Evolutionary conservation across 345 rosid species (phyloP), one percentile per base, ranked within the genome.

Genomic region (Linum trigynum): DNA sequence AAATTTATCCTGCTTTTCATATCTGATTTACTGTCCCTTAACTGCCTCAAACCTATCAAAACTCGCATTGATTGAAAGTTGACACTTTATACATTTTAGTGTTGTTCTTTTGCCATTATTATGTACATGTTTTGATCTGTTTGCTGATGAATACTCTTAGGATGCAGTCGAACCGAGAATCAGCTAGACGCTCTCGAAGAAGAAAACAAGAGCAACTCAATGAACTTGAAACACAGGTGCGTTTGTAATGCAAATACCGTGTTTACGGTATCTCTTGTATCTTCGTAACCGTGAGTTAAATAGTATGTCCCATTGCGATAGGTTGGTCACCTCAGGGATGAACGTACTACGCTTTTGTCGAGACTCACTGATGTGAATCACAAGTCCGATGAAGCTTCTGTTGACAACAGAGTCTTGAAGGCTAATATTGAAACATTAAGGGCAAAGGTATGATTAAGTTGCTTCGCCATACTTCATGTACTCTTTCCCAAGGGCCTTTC

Each of bases 131-230:
- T 4, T 48, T 48, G 50, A 48, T 9, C 11, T 9, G 53, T 48
- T 12, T 48, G 53, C 53, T 9, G 53, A 48, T 67, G 69, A 61
- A 23, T 23, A 78, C 71, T 16, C 36, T 32, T 78, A 94, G 99
- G 85, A 91, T 89, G 97, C 77, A 75, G 75, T 95, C 99, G 55
- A 95, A 95, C 83, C 87, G 98, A 71, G 99, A 95, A 82, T 95
- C 99, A 42, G 98, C 99, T 50, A 87, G 98, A 71, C 96, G 98
- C 16, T 95, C 98, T 64, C 82, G 99, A 81, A 83, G 87, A 78
- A 85, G 96, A 78, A 94, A 91, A 68, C 96, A 88, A 62, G 96
- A 79, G 42, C 98, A 91, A 63, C 64, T 90, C 74, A 83, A 69
- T 81, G 99, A 95, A 72, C 88, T 89, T 11, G 98, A 91, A 79